Percentiles rank a stretch among this genome's conserved stretches.
phyloP scores from a whole-genome alignment of 2,329 filamentous ascomycete genomes.

The Nannizziopsis arthrosporioides region DNA sequence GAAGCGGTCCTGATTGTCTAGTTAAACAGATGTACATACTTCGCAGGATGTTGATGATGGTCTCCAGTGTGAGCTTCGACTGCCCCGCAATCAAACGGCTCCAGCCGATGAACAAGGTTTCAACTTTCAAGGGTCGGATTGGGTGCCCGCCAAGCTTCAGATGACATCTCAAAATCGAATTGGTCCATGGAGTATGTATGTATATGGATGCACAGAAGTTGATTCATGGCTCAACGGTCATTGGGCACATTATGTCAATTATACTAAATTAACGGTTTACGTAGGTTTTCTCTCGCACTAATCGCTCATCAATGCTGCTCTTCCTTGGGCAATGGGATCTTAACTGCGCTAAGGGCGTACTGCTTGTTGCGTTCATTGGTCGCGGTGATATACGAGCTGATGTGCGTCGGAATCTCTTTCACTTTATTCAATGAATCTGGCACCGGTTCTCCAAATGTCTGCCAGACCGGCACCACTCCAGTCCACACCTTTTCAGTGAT shows the following conservation, averaged over 20 bases:
- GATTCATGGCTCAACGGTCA: too few species aligned
- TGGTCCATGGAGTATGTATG: too few species aligned
- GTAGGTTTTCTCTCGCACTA: not conserved
- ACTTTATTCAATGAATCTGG: conserved; percentile 49
- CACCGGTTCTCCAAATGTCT: conserved; percentile 52
- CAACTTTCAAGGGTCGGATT: too few species aligned
- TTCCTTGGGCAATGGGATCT: conserved; percentile 21
- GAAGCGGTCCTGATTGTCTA: too few species aligned
- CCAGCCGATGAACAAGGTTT: too few species aligned
- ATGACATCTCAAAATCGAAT: too few species aligned
- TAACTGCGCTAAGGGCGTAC: conserved; percentile 31
- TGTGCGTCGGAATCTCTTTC: conserved; percentile 48
- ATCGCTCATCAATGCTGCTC: conserved; percentile 20
- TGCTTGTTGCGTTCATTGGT: conserved; percentile 36
- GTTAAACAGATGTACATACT: too few species aligned
- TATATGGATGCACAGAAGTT: too few species aligned
- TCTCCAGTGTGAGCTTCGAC: too few species aligned
- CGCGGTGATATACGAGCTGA: conserved; percentile 43
- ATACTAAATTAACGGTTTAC: not conserved
- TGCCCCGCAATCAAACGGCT: too few species aligned
- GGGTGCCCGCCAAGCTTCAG: too few species aligned
- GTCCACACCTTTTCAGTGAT: conserved; percentile 45
- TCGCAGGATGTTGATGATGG: too few species aligned
- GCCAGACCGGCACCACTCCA: conserved; percentile 54
- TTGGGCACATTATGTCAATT: not conserved